Base-by-base conservation (phyloP, 805 yeast genomes). In the Ogataea pini region DNA sequence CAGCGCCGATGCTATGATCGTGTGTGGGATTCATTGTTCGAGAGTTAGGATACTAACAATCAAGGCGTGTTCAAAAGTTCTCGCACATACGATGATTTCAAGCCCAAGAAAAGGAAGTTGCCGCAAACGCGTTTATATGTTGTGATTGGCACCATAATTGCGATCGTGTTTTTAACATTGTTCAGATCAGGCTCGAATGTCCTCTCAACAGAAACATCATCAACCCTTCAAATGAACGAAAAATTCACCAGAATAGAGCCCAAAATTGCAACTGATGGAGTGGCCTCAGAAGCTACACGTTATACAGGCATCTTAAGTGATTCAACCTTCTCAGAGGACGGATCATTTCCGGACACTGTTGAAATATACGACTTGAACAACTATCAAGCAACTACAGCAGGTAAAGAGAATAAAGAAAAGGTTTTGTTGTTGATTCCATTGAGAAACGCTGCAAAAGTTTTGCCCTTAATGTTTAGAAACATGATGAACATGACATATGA, bases 401-500 rank as follows among this genome's bases (percentile, higher is more conserved):
- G 87, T 13, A 64, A 63, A 13, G 60, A 55, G 7, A 65, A 75
- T 14, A 78, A 80, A 12, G 95, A 89, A 53, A 78, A 82, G 41
- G 81, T 89, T 12, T 69, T 89, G 47, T 68, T 89, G 44, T 73
- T 85, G 51, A 77, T 89, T 60, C 96, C 96, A 8, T 69, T 89
- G 51, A 73, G 95, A 66, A 85, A 89, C 60, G 95, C 96, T 0
- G 86, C 80, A 58, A 72, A 77, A 24, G 91, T 86, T 17, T 69
- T 89, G 52, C 90, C 94, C 10, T 72, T 88, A 72, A 89, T 90
- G 76, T 88, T 89, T 70, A 83, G 84, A 60, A 87, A 89, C 67
- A 70, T 89, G 67, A 86, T 86, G 92, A 88, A 89, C 65, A 71
- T 89, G 67, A 87, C 95, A 1, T 89, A 89, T 63, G 89, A 87